Conservation (phyloP, 306 rosid genomes). For the Vicia sativa region DNA sequence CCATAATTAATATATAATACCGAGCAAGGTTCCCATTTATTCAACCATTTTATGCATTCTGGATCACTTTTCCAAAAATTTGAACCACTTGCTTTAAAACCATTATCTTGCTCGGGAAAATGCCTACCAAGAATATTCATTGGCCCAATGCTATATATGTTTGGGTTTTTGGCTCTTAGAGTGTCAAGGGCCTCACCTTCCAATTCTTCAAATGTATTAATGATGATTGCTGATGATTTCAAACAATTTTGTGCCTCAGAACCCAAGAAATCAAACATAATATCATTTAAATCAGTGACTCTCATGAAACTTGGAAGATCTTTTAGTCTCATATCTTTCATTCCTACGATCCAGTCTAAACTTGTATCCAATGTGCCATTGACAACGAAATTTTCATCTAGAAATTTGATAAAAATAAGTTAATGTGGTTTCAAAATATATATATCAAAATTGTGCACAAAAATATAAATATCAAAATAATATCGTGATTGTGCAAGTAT, state of each 20-base stretch:
- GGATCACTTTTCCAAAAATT: constrained; percentile 30
- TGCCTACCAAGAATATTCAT: constrained; percentile 15
- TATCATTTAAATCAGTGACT: constrained; percentile 20
- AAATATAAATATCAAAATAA: no score
- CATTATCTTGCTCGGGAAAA: constrained; percentile 18
- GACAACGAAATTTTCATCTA: constrained; percentile 9
- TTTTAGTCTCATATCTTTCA: constrained; percentile 24
- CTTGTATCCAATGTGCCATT: constrained; percentile 18
- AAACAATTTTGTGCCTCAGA: constrained; percentile 9
- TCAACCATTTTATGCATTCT: constrained; percentile 27
- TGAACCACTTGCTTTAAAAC: constrained; percentile 23
- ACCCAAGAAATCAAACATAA: constrained; percentile 22
- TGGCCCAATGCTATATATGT: constrained; percentile 28
- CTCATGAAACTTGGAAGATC: constrained; percentile 33
- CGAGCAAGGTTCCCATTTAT: constrained; percentile 13
- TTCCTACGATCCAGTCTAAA: constrained; percentile 25
- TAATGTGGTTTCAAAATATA: no score
- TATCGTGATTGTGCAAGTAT: no score
- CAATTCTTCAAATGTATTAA: constrained; percentile 33
- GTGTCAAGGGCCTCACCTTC: constrained; percentile 5
- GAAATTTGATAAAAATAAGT: no score
- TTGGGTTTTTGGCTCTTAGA: background rate
- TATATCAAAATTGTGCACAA: no score
- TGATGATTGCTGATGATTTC: constrained; percentile 20
- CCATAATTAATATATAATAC: constrained; percentile 37